Conservation (phyloP, 1,139 yeast species). For the Geotrichum restrictum region DNA sequence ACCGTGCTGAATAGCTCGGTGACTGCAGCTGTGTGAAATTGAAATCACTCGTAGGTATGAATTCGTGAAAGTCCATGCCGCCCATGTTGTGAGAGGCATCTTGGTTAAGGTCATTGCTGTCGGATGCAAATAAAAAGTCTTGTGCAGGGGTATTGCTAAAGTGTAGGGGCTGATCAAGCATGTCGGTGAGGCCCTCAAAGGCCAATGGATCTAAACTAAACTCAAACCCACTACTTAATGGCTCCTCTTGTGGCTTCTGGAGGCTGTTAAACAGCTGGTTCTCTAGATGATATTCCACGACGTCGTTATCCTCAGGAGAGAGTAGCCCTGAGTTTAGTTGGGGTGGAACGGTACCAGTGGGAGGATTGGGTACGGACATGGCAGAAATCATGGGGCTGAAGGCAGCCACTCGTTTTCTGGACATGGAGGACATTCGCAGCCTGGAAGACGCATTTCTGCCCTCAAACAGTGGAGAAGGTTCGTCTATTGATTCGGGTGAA, state of each 20-base stretch:
- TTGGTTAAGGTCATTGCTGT: constrained; percentile 8
- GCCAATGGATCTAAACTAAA: constrained; percentile 35
- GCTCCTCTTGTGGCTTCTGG: background rate
- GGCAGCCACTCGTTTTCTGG: constrained; percentile 18
- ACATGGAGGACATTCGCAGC: background rate
- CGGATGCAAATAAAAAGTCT: constrained; percentile 9
- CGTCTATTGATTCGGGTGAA: constrained; percentile 25
- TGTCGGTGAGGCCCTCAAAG: constrained; percentile 31
- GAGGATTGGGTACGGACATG: background rate
- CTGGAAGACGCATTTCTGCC: constrained; percentile 9
- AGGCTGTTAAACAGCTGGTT: background rate
- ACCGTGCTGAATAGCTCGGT: constrained; percentile 1
- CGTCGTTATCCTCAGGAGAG: constrained; percentile 19
- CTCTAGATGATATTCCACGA: constrained; percentile 16
- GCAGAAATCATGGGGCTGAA: constrained; percentile 21
- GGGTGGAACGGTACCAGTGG: background rate
- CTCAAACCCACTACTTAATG: constrained; percentile 28
- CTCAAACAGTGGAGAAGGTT: constrained; percentile 20
- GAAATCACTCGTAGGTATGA: constrained; percentile 12
- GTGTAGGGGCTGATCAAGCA: constrained; percentile 8
- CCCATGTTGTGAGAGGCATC: constrained; percentile 9
- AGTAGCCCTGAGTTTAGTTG: constrained; percentile 11
- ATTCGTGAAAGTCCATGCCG: constrained; percentile 16
- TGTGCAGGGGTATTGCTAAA: background rate
- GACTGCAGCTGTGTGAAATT: constrained; percentile 11